Evolutionary conservation across 176 grass and related monocot genomes (phyloP), one percentile per base, ranked within the genome.

Genomic region (Olyra latifolia): DNA sequence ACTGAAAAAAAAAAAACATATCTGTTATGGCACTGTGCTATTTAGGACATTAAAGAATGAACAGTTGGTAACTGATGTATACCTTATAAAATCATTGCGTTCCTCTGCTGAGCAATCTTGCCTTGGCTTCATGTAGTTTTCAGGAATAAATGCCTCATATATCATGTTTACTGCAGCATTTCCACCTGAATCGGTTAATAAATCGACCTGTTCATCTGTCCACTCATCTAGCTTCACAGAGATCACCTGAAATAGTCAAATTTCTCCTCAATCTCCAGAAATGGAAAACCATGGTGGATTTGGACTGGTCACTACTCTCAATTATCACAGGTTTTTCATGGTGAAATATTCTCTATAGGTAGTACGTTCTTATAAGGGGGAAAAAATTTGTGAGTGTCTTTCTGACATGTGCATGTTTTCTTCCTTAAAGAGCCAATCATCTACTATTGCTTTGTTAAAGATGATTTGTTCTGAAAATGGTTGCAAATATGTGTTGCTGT

Each of bases 201-300:
- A 38, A 77, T 98, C 88, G 43, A 93, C 96, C 59, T 95, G 96
- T 54, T 95, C 96, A 74, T 99, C 84, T 62, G 92, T 89, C 92
- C 96, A 98, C 57, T 95, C 92, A 79, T 98, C 90, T 84, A 95
- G 71, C 82, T 99, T 99, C 79, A 91, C 88, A 10, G 96, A 99
- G 23, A 91, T 39, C 40, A 99, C 86, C 92, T 99, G 88, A 70
- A 90, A 56, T 60, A 78, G 48, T 80, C 43, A 77, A 12, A 72
- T 66, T 62, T 85, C 19, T 47, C 10, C 44, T 84, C 40, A 65
- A 73, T 59, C 27, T 35, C 28, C 23, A 76, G 15, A 35, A 84
- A 75, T 47, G 62, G 35, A 83, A 53, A n/a, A 62, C 24, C 22
- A 82, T 0, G 12, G 25, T 68, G 52, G 47, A 57, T 69, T 25